Evolutionary conservation across 441 rosid species (phyloP).

Genomic region (Geranium incanum): DNA sequence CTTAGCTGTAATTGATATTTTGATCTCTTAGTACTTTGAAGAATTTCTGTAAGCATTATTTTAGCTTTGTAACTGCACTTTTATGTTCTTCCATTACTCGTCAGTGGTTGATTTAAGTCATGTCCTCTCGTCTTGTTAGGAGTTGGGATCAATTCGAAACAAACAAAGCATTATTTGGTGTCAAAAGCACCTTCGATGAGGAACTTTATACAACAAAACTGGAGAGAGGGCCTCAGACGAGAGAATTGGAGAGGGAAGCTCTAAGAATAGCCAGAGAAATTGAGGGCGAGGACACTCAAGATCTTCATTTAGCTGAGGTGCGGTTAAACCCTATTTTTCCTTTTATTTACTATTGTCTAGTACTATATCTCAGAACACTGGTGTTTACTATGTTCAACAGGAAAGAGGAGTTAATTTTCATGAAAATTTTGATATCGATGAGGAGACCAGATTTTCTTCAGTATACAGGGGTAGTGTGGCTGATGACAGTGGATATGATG

Average conservation of each 20-base stretch:
- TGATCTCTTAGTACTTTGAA: not conserved
- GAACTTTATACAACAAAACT: constrained; percentile 84
- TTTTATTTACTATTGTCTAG: constrained; percentile 9
- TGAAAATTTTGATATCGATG: constrained; percentile 59
- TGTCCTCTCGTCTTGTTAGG: constrained; percentile 30
- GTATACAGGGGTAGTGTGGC: constrained; percentile 44
- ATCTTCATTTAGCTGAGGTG: constrained; percentile 91
- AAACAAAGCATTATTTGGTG: constrained; percentile 70
- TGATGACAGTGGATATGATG: constrained; percentile 80
- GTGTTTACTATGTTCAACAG: constrained; percentile 38
- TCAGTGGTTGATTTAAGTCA: constrained; percentile 13
- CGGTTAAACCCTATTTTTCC: constrained; percentile 13
- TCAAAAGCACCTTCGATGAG: constrained; percentile 75
- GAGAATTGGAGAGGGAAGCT: constrained; percentile 73
- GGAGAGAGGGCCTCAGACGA: constrained; percentile 54
- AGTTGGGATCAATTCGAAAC: constrained; percentile 86
- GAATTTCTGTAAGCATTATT: not conserved
- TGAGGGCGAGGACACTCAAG: constrained; percentile 78
- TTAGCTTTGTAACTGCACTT: not conserved
- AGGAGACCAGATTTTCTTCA: constrained; percentile 81
- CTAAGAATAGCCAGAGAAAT: constrained; percentile 81
- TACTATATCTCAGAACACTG: constrained; percentile 11
- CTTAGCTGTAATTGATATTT: not conserved
- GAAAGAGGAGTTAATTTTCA: constrained; percentile 69
- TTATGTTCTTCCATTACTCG: not conserved